Evolutionary conservation across 257 asterid species (phyloP).

Genomic region (Nicotiana attenuata): DNA sequence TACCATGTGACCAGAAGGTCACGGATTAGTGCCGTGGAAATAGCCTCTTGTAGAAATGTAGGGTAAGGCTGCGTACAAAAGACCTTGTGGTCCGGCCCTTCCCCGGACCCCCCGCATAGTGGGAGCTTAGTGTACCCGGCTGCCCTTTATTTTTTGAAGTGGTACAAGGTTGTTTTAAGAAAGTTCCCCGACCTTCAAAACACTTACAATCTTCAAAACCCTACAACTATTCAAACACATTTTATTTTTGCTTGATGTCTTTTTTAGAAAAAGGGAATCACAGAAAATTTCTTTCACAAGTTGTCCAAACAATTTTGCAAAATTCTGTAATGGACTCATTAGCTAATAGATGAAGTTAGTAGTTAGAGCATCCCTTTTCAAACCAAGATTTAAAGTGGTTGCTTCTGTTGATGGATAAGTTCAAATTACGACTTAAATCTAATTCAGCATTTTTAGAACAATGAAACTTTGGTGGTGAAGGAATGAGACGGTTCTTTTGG

Average conservation of each 20-base stretch:
- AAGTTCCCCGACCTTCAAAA: background rate
- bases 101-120: no score
- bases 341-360: background rate
- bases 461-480: background rate
- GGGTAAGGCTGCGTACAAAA: no score
- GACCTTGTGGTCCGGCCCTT: no score
- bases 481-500: background rate
- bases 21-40: no score
- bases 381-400: background rate
- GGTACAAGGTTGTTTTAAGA: background rate
- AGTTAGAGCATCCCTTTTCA: background rate
- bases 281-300: background rate
- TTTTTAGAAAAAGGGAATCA: background rate
- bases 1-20: no score
- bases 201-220: background rate
- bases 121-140: no score
- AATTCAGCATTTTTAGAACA: background rate
- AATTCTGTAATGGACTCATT: background rate
- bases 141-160: background rate
- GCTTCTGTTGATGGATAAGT: background rate
- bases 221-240: background rate
- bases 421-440: background rate
- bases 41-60: no score
- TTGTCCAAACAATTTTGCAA: background rate
- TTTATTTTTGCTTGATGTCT: background rate